Percentiles rank a stretch among this genome's conserved stretches.
phyloP scores from a whole-genome alignment of 768 basidiomycete genomes.

The Mycena sanguinolenta region DNA sequence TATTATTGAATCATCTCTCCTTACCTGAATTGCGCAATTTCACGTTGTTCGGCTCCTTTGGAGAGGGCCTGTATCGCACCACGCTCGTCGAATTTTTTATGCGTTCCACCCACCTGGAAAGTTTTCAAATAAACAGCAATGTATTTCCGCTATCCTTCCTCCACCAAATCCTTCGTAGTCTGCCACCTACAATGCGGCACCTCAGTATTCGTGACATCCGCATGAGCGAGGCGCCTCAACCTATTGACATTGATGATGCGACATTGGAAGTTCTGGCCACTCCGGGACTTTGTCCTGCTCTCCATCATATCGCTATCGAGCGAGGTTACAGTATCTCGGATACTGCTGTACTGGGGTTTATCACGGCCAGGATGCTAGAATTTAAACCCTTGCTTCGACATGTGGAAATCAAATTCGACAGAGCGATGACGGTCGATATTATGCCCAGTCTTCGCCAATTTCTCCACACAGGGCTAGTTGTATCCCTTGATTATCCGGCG shows the following conservation, averaged over 20 bases:
- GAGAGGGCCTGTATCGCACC: not conserved
- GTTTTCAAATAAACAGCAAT: not conserved
- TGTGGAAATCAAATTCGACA: not conserved
- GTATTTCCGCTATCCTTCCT: not conserved
- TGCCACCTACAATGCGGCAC: no score
- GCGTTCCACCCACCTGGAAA: not conserved
- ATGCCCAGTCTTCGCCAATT: not conserved
- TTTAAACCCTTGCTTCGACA: not conserved
- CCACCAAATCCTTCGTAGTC: no score
- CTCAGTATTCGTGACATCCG: not conserved
- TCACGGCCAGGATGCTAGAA: not conserved
- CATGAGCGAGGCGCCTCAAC: no score
- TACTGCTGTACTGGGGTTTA: not conserved
- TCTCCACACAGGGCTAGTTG: not conserved
- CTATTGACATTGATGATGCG: constrained; percentile 6
- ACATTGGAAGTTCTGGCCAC: not conserved
- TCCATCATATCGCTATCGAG: not conserved
- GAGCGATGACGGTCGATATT: not conserved
- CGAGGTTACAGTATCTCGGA: not conserved
- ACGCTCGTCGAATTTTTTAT: not conserved
- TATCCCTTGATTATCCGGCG: not conserved
- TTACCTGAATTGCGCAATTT: constrained; percentile 1
- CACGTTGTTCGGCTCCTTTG: not conserved
- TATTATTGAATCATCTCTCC: not conserved
- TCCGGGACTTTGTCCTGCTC: not conserved